Evolutionary conservation across 306 rosid species (phyloP), one percentile per base, ranked within the genome.

Genomic region (Casuarina equisetifolia): DNA sequence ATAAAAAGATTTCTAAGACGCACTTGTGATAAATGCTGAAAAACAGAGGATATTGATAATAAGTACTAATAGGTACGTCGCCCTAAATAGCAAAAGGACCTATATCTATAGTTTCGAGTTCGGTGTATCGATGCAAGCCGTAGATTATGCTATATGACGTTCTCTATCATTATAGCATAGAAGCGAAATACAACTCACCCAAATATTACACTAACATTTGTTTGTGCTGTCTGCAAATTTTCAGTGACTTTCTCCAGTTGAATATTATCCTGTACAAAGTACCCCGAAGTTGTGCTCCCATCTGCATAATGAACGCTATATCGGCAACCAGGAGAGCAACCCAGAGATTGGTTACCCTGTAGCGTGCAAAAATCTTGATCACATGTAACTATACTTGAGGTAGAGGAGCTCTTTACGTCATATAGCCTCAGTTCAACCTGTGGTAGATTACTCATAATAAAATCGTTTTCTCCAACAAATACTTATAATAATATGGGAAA

Each of bases 261-360:
- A 53, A 96, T 69, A 69, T 70, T 36, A 88, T 96, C 99, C 83
- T 85, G 83, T 74, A 96, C 89, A 64, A 76, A 91, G 85, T 83
- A 86, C 7, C 99, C 99, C 20, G 90, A 2, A 75, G 94, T 89
- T 59, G 84, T 8, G 83, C 97, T 88, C 81, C 97, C 98, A 82
- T 95, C 99, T 83, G 96, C 99, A 66, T 95, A 95, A 9, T 81
- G 78, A 66, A 96, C 84, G 70, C 55, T 80, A 78, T 90, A 96
- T 3, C 82, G 87, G 84, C 98, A 96, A 62, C 78, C 80, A 25
- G 84, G 63, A 55, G 40, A 84, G 92, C 99, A 95, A 61, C 81
- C 86, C 42, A 88, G 61, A 86, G 87, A 50, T 69, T 15, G 82
- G 86, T 85, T 88, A 46, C 77, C 79, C 75, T 80, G 81, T 36